Percentiles rank a stretch among this genome's conserved stretches.
phyloP scores from a whole-genome alignment of 306 rosid genomes.

The Inga laurina region DNA sequence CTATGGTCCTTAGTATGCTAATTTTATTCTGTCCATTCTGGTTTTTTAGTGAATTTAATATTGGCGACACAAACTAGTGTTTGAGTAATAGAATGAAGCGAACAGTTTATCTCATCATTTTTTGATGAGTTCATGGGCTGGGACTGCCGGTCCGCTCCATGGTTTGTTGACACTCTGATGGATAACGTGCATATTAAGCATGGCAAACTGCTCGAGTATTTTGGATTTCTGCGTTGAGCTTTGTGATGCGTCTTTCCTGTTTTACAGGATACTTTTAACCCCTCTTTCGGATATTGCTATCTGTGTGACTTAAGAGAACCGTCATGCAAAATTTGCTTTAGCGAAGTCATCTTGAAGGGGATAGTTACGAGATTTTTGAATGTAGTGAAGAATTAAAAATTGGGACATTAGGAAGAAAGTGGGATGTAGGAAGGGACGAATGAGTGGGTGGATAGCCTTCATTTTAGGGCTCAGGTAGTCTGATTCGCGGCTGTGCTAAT shows the following conservation, averaged over 20 bases:
- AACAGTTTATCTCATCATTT: not conserved
- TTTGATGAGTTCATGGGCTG: not conserved
- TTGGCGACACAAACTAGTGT: constrained; percentile 6
- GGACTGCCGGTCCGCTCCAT: not conserved
- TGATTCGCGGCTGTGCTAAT: not conserved
- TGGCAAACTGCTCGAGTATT: not conserved
- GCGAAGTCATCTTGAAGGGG: not conserved
- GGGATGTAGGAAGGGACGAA: not conserved
- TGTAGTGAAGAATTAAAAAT: not conserved
- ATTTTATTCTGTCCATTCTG: constrained; percentile 3
- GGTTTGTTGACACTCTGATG: not conserved
- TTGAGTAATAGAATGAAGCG: not conserved
- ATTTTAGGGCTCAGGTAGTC: not conserved
- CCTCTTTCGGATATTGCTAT: not conserved
- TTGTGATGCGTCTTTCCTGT: not conserved
- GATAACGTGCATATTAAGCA: not conserved
- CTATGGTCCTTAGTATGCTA: constrained; percentile 36
- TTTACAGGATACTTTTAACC: not conserved
- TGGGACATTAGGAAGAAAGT: not conserved
- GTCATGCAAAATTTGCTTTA: not conserved
- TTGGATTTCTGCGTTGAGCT: not conserved
- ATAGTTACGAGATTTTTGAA: not conserved
- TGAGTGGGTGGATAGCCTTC: not conserved
- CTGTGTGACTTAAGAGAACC: not conserved
- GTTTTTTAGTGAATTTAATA: not conserved